Conservation (phyloP, 805 yeast species). For the Ascoidea asiatica region DNA sequence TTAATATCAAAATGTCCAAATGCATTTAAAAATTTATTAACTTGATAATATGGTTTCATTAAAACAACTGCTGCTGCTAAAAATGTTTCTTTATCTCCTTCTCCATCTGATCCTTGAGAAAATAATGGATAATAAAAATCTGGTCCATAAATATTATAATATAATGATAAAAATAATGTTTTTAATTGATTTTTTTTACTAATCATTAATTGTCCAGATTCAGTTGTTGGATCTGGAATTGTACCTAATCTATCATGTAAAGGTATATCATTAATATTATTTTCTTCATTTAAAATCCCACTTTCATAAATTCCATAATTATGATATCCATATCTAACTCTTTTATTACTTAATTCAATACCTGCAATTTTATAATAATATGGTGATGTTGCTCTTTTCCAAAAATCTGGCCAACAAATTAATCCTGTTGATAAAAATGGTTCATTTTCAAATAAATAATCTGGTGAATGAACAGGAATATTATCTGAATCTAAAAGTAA, state of each 20-base stretch:
- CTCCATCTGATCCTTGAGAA: constrained; percentile 41
- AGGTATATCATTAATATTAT: constrained; percentile 19
- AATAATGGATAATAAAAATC: constrained; percentile 42
- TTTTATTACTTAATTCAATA: constrained; percentile 21
- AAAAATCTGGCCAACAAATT: constrained; percentile 56
- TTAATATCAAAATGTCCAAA: constrained; percentile 32
- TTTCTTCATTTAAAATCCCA: constrained; percentile 12
- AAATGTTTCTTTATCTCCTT: constrained; percentile 50
- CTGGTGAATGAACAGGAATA: constrained; percentile 43
- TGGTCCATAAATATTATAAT: constrained; percentile 50
- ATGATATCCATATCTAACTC: constrained; percentile 24
- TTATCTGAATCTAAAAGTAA: constrained; percentile 61
- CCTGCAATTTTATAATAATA: constrained; percentile 42
- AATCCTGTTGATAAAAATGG: constrained; percentile 25
- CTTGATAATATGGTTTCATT: constrained; percentile 44
- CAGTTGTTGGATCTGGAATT: constrained; percentile 49
- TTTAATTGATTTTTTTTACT: constrained; percentile 41
- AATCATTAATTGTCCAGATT: constrained; percentile 51
- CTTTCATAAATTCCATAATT: constrained; percentile 22
- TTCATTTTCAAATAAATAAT: constrained; percentile 31
- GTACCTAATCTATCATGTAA: constrained; percentile 48
- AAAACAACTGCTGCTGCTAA: constrained; percentile 46
- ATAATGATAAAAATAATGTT: constrained; percentile 40
- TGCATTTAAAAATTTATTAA: constrained; percentile 40
- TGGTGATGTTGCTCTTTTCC: constrained; percentile 58